phyloP scores from a whole-genome alignment of 23 red algal species.

The Gracilaria gracilis region DNA sequence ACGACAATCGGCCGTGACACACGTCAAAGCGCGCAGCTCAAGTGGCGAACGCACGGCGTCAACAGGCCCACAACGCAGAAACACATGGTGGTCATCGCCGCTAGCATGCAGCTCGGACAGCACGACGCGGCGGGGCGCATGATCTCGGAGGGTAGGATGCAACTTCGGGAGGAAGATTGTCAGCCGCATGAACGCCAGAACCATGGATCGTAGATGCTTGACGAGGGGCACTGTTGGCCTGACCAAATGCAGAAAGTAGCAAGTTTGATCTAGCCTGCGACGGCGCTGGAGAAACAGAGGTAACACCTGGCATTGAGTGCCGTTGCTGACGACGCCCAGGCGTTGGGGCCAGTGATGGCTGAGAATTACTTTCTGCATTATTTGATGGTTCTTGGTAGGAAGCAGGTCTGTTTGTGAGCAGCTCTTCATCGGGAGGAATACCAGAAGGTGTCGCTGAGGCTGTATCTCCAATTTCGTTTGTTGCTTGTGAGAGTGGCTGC shows the following conservation, averaged over 20 bases:
- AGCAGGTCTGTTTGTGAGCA: not conserved
- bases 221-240: not conserved
- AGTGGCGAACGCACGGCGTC: not conserved
- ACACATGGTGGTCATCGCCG: not conserved
- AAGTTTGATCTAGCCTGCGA: not conserved
- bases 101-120: not conserved
- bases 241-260: constrained; percentile 5
- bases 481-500: too few species aligned
- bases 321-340: not conserved
- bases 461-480: constrained; percentile 9
- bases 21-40: not conserved
- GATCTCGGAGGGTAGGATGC: constrained; percentile 27
- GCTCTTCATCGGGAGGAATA: not conserved
- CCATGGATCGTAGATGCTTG: not conserved
- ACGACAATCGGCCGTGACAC: not conserved
- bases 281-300: not conserved
- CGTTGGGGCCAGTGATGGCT: not conserved
- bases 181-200: not conserved
- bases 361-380: not conserved
- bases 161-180: not conserved
- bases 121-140: not conserved
- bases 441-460: not conserved
- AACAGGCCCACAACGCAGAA: not conserved
- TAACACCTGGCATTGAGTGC: not conserved
- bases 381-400: not conserved